Evolutionary conservation across 169 alveolate genomes (phyloP), one percentile per base, ranked within the genome.

Genomic region (Plasmodium vivax): DNA sequence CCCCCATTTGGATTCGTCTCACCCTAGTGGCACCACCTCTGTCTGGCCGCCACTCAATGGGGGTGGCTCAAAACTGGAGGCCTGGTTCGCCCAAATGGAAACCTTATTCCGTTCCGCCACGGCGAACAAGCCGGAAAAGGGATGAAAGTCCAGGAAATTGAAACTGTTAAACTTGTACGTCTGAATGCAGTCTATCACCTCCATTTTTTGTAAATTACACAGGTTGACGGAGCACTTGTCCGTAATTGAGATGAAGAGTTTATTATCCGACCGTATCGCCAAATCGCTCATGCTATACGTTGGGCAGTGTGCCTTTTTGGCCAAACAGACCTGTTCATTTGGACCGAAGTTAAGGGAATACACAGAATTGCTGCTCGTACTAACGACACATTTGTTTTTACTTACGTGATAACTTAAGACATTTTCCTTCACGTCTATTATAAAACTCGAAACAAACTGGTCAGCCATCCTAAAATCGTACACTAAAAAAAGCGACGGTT

Each of bases 321-420:
- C 47, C 30, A 71, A 12, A 58, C 32, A 32, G 14, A n/a, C 30
- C 74, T 68, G 45, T 83, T 83, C 83, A 83, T 68, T 38, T 38
- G 68, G 12, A 9, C 34, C 92, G 12, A 83, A 14, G 2, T 32
- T 19, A 41, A 83, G 32, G 72, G 51, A 38, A 9, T 83, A 83
- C 34, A 83, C 45, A 14, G 75, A n/a, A 68, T 51, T 23, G 74
- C 38, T 56, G 36, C 47, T 83, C 1, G 83, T 68, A 51, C 92
- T 83, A 83, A 83, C 68, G 6, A 56, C 16, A 47, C 83, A 83
- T 23, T 83, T 83, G 34, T 83, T 68, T 36, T 68, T 83, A 32
- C 41, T 83, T 34, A 83, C 12, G 47, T 83, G 71, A 83, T 84
- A 84, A 71, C 92, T 71, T 84, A 84, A 19, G 30, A 84, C 83